Percentiles rank a stretch among this genome's conserved stretches.
Conservation (phyloP, 345 rosid species). For the Rhodamnia argentea region DNA sequence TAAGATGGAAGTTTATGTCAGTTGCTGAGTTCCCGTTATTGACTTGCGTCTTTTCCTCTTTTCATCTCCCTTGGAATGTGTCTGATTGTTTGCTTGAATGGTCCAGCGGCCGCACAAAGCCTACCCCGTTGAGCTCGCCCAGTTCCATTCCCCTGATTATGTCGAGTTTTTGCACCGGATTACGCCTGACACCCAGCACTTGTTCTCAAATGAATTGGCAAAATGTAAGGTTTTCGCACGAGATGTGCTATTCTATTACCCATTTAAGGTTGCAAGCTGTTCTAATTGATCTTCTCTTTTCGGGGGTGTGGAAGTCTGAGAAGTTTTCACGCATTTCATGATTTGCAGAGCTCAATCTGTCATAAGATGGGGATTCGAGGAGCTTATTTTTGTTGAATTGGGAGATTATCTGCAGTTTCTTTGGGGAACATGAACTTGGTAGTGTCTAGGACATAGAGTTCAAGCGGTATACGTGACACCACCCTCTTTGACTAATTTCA, state of each 20-base stretch:
- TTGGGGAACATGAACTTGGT: background rate
- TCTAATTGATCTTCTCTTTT: background rate
- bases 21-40: constrained; percentile 14
- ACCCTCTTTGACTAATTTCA: background rate
- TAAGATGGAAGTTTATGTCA: constrained; percentile 92
- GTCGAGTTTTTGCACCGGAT: constrained; percentile 88
- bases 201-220: constrained; percentile 50
- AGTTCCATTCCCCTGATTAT: constrained; percentile 91
- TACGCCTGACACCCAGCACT: constrained; percentile 55
- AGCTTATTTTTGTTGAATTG: background rate
- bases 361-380: background rate
- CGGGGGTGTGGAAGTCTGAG: background rate
- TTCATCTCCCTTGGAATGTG: background rate
- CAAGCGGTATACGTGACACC: background rate
- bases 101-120: constrained; percentile 98
- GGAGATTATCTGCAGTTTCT: background rate
- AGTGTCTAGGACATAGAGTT: background rate
- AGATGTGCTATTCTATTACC: background rate
- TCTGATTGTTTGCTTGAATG: background rate
- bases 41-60: background rate
- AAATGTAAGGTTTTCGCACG: constrained; percentile 32
- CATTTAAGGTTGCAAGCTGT: background rate
- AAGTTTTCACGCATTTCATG: background rate
- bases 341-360: background rate
- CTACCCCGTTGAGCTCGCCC: constrained; percentile 91